Evolutionary conservation across 257 asterid species (phyloP), one percentile per base, ranked within the genome.

Genomic region (Leonotis leonurus): DNA sequence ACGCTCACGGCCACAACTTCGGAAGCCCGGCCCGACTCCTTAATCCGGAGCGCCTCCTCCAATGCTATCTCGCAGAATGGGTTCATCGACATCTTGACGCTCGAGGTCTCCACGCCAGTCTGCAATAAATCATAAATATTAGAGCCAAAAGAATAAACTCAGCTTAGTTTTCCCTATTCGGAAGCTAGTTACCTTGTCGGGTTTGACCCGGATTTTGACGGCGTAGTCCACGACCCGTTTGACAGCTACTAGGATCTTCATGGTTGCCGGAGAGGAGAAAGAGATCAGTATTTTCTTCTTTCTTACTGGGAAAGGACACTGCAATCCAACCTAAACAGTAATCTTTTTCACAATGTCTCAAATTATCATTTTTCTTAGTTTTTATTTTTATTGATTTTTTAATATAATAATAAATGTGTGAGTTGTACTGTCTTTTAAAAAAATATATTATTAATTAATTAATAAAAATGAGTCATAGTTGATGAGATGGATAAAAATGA

Each of bases 61-160:
- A 92, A 62, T 0, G 95, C 99, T 51, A 92, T 92, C 71, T 92
- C 99, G 78, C 97, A 86, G 60, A 92, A 92, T 8, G 99, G 99
- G 78, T 92, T 89, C 99, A 89, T 89, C 62, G 96, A 85, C 99
- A 92, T 92, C 89, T 92, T 92, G 71, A 92, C 99, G 12, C 85
- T 92, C 24, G 78, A 68, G 29, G 91, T 89, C 73, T 92, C 99
- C 52, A 92, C 90, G 2, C 97, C 99, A 60, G 83, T 89, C 97
- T 91, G 75, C 57, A 52, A 53, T 36, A 64, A 70, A 27, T 66
- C 13, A 51, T 43, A 27, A 60, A 2, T 32, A 43, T 44, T 9
- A 21, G n/a, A 8, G 25, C 2, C 2, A 5, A 22, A 9, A 12
- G 44, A 12, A 46, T 11, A 22, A 54, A 48, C 33, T 60, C 44